These are phyloP conservation scores for Arachnopeziza araneosa DNA, from an alignment of 2,329 filamentous ascomycete genomes.

Conservation along the genomic window DNA sequence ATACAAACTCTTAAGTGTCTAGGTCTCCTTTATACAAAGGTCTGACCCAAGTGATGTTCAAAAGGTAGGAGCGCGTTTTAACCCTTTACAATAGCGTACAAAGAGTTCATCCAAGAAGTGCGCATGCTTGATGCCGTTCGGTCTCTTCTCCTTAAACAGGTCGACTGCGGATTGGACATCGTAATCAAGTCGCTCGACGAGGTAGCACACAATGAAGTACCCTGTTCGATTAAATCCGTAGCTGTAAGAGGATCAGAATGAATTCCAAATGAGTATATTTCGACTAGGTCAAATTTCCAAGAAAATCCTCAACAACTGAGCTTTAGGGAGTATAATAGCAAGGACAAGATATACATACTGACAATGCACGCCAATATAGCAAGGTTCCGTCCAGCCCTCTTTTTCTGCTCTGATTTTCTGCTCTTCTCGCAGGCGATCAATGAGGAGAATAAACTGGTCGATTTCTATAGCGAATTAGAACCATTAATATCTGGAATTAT, in stretches of 20 bases:
- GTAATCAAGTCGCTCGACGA: slow-evolving; percentile 75
- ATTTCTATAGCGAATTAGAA: slow-evolving; percentile 36
- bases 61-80: slow-evolving; percentile 27
- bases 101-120: slow-evolving; percentile 84
- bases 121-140: slow-evolving; percentile 81
- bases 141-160: slow-evolving; percentile 64
- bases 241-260: neutral
- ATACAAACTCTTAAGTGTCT: neutral
- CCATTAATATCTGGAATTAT: too few relatives aligned
- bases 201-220: slow-evolving; percentile 82
- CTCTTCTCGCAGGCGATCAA: slow-evolving; percentile 54
- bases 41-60: slow-evolving; percentile 5
- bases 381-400: slow-evolving; percentile 35
- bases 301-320: slow-evolving; percentile 46
- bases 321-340: neutral
- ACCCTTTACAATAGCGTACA: slow-evolving; percentile 60
- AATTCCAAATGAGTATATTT: neutral
- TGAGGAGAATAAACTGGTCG: slow-evolving; percentile 46
- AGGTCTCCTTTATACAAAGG: neutral
- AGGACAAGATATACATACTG: slow-evolving; percentile 39
- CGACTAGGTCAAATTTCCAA: too few relatives aligned
- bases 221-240: slow-evolving; percentile 81
- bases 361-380: slow-evolving; percentile 77
- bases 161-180: slow-evolving; percentile 72
- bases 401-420: slow-evolving; percentile 43